phyloP scores from a whole-genome alignment of 257 asterid species.

The Phtheirospermum japonicum region DNA sequence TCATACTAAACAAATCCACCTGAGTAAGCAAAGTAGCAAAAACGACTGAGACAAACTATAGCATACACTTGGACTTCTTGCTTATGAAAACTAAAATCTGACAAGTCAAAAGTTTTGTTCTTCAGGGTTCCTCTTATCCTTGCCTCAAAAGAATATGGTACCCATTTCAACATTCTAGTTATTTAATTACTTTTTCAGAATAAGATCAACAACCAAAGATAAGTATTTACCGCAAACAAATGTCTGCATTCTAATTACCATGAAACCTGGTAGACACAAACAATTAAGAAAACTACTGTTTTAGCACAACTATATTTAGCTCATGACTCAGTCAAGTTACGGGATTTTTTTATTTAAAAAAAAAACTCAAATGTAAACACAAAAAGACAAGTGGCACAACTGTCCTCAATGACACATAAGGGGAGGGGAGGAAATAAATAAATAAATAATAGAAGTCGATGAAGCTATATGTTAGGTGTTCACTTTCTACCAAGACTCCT shows the following conservation, averaged over 20 bases:
- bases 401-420: neutral
- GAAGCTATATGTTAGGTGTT: neutral
- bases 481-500: neutral
- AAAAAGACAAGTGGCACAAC: neutral
- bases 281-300: neutral
- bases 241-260: neutral
- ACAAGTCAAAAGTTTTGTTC: neutral
- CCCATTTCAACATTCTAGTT: too few species aligned
- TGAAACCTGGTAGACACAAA: neutral
- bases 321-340: neutral
- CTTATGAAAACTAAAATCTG: neutral
- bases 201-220: neutral
- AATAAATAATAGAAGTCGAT: neutral
- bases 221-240: neutral
- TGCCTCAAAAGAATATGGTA: neutral
- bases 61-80: conserved; percentile 5
- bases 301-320: neutral
- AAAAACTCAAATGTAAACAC: too few species aligned
- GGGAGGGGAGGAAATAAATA: neutral
- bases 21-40: neutral
- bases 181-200: neutral
- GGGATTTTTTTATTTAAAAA: neutral
- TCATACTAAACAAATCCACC: neutral
- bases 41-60: neutral
- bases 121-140: conserved; percentile 2